phyloP scores from a whole-genome alignment of 2,329 filamentous ascomycete genomes.

The Drechslerella dactyloides region DNA sequence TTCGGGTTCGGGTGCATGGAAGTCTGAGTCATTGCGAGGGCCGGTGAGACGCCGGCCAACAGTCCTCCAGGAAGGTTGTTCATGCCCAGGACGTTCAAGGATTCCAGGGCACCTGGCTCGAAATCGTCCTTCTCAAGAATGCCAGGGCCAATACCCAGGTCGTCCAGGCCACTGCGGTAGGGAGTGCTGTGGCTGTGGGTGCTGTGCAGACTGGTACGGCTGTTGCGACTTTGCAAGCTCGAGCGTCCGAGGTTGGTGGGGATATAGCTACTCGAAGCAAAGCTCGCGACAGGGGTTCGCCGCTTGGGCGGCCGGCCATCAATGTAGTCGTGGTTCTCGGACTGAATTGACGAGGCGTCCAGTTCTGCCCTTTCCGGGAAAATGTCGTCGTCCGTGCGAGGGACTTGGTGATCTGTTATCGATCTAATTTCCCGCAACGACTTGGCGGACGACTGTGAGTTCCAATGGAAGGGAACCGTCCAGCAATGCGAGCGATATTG shows the following conservation, averaged over 20 bases:
- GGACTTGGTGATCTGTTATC: constrained; percentile 22
- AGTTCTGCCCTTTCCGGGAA: constrained; percentile 42
- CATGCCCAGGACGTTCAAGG: constrained; percentile 45
- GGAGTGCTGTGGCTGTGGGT: constrained; percentile 36
- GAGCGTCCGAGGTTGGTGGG: constrained; percentile 37
- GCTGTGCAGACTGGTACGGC: constrained; percentile 42
- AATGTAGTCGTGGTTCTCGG: constrained; percentile 39
- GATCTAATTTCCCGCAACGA: constrained; percentile 25
- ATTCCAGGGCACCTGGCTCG: constrained; percentile 44
- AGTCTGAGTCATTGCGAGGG: constrained; percentile 23
- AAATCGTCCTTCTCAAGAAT: constrained; percentile 49
- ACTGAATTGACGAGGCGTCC: constrained; percentile 23
- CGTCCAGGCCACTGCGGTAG: constrained; percentile 37
- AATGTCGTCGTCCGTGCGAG: constrained; percentile 34
- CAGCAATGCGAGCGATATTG: constrained; percentile 61
- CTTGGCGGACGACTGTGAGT: constrained; percentile 44
- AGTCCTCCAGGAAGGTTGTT: constrained; percentile 37
- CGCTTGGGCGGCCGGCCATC: constrained; percentile 37
- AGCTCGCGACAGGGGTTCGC: constrained; percentile 38
- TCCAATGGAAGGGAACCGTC: constrained; percentile 60
- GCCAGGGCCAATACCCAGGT: constrained; percentile 38
- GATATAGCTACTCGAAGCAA: constrained; percentile 26
- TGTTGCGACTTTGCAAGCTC: constrained; percentile 42
- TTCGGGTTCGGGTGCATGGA: background rate
- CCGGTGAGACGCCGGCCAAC: constrained; percentile 28